Evolutionary conservation across 2,329 filamentous ascomycete genomes (phyloP), one percentile per base, ranked within the genome.

Genomic region (Dactylonectria macrodidyma): DNA sequence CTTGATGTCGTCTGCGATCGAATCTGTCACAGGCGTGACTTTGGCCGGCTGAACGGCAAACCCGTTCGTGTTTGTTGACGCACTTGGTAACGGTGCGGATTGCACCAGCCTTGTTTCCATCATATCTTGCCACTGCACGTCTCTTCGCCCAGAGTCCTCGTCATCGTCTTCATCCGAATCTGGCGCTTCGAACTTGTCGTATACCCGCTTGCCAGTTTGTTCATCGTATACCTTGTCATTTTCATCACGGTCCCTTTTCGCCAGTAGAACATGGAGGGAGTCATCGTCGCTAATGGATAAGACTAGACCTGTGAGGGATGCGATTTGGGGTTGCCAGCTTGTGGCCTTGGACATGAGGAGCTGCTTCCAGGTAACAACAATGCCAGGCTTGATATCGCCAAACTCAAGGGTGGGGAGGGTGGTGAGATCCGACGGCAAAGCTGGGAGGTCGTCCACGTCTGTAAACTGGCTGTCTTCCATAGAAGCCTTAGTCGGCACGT

Each of bases 151-250:
- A 67, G 91, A 86, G 63, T 92, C 86, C 41, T 84, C 85, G 0
- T 85, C 84, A 1, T 88, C 87, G 0, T 90, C 89, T 11, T 89
- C 88, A 7, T 90, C 87, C 8, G 89, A 83, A 11, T 88, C 88
- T 0, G 92, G 91, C 73, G 90, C 90, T 74, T 97, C 94, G 71
- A 97, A 96, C 65, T 91, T 93, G 69, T 88, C 90, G 73, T 95
- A 97, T 10, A 94, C 81, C 10, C 94, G 87, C 68, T 92, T 85
- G 0, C 94, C 94, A 0, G 92, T 91, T 46, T 87, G 81, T 11
- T 90, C 86, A 72, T 95, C 90, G 71, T 90, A 90, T 19, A 81
- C 78, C 74, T 88, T 91, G 69, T 90, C 83, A 60, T 86, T 88
- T 5, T 86, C 80, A 12, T 86, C 81, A 55, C 91, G 84, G 76